Evolutionary conservation across 345 rosid genomes (phyloP), one percentile per base, ranked within the genome.

Genomic region (Rhizophora mangle): DNA sequence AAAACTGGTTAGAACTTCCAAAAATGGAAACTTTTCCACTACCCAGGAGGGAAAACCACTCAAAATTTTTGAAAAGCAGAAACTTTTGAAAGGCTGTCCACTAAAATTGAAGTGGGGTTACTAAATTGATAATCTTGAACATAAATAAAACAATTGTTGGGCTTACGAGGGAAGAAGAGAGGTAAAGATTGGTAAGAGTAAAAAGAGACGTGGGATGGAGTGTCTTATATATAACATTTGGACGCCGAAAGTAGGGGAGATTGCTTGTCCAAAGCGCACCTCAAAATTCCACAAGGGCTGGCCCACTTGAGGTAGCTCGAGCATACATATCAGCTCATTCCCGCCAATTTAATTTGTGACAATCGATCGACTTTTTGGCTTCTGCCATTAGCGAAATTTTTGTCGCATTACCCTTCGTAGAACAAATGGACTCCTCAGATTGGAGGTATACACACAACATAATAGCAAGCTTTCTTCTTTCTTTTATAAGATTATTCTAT

Each of bases 171-270:
- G 20, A 20, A 59, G 36, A 58, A 61, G 67, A 32, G 67, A 31
- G 61, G 18, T 60, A 30, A 62, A 60, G 36, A 1, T 37, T 54
- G 61, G 71, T 24, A 75, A 75, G 88, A 81, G 82, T 84, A 70
- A 54, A 60, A 81, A 55, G 18, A 62, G 67, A 68, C 77, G 78
- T 6, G 72, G 2, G 47, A 61, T 24, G 18, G 37, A 1, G 79
- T 19, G 62, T 51, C 49, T 19, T 73, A 68, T 81, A 79, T 78
- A 83, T 72, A 79, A 73, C 57, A 51, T 36, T 56, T 22, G 26
- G 51, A 81, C 89, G 85, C 93, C 97, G 95, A 91, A 89, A 91
- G 87, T 77, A 57, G 5, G 22, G 60, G 86, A 76, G 86, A 74
- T 82, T 77, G 81, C 88, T 83, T 85, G 88, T 70, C 82, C 70